phyloP scores from a whole-genome alignment of 768 basidiomycete genomes.

The Daedalea quercina region DNA sequence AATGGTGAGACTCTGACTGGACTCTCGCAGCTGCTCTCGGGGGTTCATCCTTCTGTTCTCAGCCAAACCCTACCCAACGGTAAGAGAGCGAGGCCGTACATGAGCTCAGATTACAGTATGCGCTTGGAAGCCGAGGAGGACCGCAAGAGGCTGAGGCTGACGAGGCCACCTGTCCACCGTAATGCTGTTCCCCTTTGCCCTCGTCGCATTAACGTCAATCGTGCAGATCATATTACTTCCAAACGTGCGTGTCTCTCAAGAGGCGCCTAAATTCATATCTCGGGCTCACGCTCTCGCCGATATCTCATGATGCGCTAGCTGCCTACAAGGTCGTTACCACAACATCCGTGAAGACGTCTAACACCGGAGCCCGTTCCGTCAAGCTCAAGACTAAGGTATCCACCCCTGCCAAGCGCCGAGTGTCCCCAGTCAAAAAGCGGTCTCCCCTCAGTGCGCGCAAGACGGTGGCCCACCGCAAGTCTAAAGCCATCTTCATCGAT shows the following conservation, averaged over 20 bases:
- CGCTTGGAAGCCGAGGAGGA: neutral
- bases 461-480: neutral
- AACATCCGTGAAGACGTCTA: neutral
- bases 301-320: neutral
- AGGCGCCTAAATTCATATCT: neutral
- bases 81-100: neutral
- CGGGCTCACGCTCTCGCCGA: neutral
- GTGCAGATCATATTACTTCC: neutral
- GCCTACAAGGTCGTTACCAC: neutral
- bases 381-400: neutral
- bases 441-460: neutral
- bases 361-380: neutral
- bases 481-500: constrained; percentile 11
- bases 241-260: neutral
- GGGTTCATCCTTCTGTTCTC: neutral
- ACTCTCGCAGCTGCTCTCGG: neutral
- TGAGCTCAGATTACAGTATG: neutral
- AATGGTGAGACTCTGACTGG: constrained; percentile 14
- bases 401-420: no score
- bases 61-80: neutral
- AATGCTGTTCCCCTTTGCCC: neutral
- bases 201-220: neutral
- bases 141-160: neutral
- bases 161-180: neutral
- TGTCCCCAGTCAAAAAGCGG: neutral